A percentile compares a stretch with the other conserved stretches of the same genome.
phyloP scores from a whole-genome alignment of 2,329 filamentous ascomycete species.

The Fusarium ambrosium region DNA sequence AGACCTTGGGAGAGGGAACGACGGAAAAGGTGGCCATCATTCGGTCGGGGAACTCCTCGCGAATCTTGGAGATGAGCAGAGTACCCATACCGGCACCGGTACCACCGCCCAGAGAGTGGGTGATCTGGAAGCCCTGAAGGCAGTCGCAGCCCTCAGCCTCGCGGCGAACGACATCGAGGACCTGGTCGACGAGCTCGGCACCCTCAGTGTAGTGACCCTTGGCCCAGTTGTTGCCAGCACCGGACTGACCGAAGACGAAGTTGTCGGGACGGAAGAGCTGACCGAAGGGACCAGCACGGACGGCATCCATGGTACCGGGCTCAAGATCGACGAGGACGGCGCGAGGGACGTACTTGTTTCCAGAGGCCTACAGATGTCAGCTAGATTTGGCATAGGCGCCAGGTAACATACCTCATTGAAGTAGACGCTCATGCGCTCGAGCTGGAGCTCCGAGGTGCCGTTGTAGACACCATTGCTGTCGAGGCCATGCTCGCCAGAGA shows the following conservation, averaged over 20 bases:
- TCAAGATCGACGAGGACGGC: conserved; percentile 99
- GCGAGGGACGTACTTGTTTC: conserved; percentile 99
- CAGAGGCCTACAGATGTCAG: conserved; percentile 75
- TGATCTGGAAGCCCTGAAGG: conserved; percentile 99
- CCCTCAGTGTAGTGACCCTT: conserved; percentile 99
- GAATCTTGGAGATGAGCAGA: conserved; percentile 99
- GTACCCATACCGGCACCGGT: conserved; percentile 99
- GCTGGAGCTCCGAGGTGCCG: conserved; percentile 97
- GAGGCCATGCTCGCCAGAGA: conserved; percentile 93
- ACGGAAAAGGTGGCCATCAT: conserved; percentile 99
- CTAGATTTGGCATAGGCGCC: not conserved
- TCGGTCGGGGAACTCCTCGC: conserved; percentile 99
- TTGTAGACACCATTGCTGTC: conserved; percentile 99
- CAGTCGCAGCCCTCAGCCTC: conserved; percentile 99
- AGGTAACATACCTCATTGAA: conserved; percentile 79
- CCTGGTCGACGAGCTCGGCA: conserved; percentile 98
- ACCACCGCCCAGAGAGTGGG: conserved; percentile 99
- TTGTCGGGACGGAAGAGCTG: conserved; percentile 99
- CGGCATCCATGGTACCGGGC: conserved; percentile 99
- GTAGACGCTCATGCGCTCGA: conserved; percentile 99
- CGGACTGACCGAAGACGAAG: conserved; percentile 99
- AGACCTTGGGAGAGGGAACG: conserved; percentile 98
- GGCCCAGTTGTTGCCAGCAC: conserved; percentile 99
- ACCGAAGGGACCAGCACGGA: conserved; percentile 97
- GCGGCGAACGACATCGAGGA: conserved; percentile 97